Percentiles rank a stretch among this genome's conserved stretches.
Conservation (phyloP, 2,329 filamentous ascomycete species). For the Hypocreales sp. region DNA sequence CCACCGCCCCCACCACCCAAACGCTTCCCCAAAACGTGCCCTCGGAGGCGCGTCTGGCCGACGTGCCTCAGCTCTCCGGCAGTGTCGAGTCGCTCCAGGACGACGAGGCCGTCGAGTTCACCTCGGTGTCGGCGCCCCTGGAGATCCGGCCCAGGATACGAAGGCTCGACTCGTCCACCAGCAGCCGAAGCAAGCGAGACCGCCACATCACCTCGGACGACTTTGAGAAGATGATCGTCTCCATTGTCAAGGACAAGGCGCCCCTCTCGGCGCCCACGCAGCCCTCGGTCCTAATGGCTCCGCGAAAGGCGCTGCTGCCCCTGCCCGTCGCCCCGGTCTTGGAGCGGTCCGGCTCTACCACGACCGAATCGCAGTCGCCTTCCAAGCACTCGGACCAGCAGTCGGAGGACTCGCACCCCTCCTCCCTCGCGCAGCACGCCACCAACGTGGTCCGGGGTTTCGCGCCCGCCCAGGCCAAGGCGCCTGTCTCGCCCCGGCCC, state of each 20-base stretch:
- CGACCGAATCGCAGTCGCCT: conserved; percentile 26
- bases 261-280: conserved; percentile 29
- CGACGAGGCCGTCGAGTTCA: conserved; percentile 48
- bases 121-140: conserved; percentile 35
- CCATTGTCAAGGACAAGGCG: conserved; percentile 76
- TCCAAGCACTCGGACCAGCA: conserved; percentile 43
- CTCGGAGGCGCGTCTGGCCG: conserved; percentile 24
- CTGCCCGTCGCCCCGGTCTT: conserved; percentile 14
- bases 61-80: conserved; percentile 57
- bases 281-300: conserved; percentile 15
- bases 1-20: conserved; percentile 18
- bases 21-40: conserved; percentile 35
- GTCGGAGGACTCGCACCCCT: conserved; percentile 14
- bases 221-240: conserved; percentile 85
- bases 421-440: conserved; percentile 13
- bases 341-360: conserved; percentile 27
- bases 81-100: conserved; percentile 63
- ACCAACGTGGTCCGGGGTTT: conserved; percentile 72
- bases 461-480: conserved; percentile 58
- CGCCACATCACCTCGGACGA: conserved; percentile 88
- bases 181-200: conserved; percentile 60
- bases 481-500: conserved; percentile 31
- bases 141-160: conserved; percentile 53
- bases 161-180: conserved; percentile 55
- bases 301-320: conserved; percentile 27